Conservation (phyloP, 1,139 yeast species). For the Candida glucosophila region DNA sequence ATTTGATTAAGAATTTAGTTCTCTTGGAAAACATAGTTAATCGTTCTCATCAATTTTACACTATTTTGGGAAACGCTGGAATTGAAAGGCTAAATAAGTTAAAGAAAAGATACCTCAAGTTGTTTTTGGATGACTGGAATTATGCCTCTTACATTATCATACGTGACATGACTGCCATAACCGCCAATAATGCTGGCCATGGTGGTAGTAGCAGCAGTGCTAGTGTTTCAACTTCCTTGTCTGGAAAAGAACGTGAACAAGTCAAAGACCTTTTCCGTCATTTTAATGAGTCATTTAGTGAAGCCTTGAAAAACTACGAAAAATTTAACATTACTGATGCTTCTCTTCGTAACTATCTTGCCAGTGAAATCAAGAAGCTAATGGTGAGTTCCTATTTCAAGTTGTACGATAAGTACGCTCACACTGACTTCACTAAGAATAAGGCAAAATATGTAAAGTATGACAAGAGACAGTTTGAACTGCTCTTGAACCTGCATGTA, state of each 20-base stretch:
- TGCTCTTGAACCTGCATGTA: constrained; percentile 28
- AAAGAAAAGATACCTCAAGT: constrained; percentile 66
- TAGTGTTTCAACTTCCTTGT: constrained; percentile 16
- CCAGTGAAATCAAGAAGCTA: constrained; percentile 58
- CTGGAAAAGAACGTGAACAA: constrained; percentile 70
- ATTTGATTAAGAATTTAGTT: constrained; percentile 62
- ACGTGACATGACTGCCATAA: constrained; percentile 56
- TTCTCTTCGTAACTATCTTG: constrained; percentile 49
- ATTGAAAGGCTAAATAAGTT: constrained; percentile 57
- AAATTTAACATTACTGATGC: constrained; percentile 60
- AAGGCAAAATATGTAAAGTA: constrained; percentile 67
- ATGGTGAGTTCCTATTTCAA: constrained; percentile 79
- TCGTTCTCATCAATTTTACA: constrained; percentile 44
- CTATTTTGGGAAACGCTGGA: constrained; percentile 57
- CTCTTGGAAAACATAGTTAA: constrained; percentile 68
- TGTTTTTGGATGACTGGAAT: constrained; percentile 81
- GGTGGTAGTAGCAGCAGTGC: constrained; percentile 9
- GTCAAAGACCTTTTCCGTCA: constrained; percentile 78
- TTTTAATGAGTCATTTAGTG: constrained; percentile 80
- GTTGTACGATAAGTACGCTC: constrained; percentile 67
- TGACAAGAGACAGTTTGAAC: constrained; percentile 55
- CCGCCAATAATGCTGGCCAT: constrained; percentile 21
- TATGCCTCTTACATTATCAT: constrained; percentile 66
- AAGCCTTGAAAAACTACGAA: constrained; percentile 55
- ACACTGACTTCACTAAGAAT: constrained; percentile 67